Base-by-base conservation (phyloP, 306 rosid species). In the Trifolium fragiferum region DNA sequence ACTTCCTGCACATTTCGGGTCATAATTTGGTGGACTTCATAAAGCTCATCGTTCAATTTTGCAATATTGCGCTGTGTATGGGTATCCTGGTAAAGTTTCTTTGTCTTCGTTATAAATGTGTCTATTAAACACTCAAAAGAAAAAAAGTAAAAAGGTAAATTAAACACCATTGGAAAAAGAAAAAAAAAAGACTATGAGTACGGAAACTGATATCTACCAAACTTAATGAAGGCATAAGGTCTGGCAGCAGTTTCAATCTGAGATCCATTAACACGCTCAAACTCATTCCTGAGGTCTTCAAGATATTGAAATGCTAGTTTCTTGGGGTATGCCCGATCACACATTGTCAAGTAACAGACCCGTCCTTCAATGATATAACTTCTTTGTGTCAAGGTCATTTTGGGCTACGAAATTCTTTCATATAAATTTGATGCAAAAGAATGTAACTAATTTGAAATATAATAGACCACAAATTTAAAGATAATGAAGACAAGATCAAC, bases 1-100 rank as follows among this genome's bases (percentile, higher is more conserved):
- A 95, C 98, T 80, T 95, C 99, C 86, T 92, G 99, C 84, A 95
- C 99, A 86, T 95, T 95, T 19, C 99, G 97, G 55, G 99, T 95
- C 98, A 95, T 92, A 74, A 95, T 90, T 84, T 92, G 99, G 82
- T 95, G 98, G 83, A 95, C 99, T 86, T 95, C 99, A 74, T 92
- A 95, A 38, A 95, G 98, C 79, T 95, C 99, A 82, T 95, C 99
- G 68, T 92, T 95, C 90, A 95, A 85, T 84, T 95, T 95, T 21
- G 98, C 85, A 86, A 95, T 90, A 85, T 95, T 95, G 67, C 99
- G 92, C 82, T 92, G 99, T 67, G 98, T 92, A 66, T 82, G 96
- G 63, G 98, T 92, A 82, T 95, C 99, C 89, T 92, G 98, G 92
- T 95, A 95, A 77, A 95, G 81, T 78, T 95, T 95, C 98, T 92